Percentiles rank a stretch among this genome's conserved stretches.
These are phyloP conservation scores for Calonectria pteridis DNA, from an alignment of 2,329 filamentous ascomycete genomes.

Conservation along the genomic window DNA sequence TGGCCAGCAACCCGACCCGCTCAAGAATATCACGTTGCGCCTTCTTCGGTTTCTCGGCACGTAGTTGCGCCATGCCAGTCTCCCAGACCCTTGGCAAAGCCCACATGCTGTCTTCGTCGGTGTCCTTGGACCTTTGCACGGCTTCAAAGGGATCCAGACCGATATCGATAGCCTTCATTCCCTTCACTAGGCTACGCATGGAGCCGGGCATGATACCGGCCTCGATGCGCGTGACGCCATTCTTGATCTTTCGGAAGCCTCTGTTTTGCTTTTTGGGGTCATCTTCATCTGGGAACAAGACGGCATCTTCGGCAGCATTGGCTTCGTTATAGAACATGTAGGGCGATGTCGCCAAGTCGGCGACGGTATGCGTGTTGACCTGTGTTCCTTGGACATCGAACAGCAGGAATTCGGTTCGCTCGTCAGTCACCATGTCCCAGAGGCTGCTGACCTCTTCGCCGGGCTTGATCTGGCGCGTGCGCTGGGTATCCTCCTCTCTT, in stretches of 20 bases:
- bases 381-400: slow-evolving; percentile 22
- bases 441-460: slow-evolving; percentile 40
- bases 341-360: slow-evolving; percentile 7
- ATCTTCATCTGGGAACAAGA: slow-evolving; percentile 44
- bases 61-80: slow-evolving; percentile 34
- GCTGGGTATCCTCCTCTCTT: slow-evolving; percentile 38
- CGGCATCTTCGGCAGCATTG: slow-evolving; percentile 38
- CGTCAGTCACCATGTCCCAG: slow-evolving; percentile 40
- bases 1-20: slow-evolving; percentile 15
- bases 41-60: not conserved
- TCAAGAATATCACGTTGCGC: slow-evolving; percentile 26
- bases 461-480: slow-evolving; percentile 40
- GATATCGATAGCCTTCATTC: slow-evolving; percentile 25
- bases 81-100: slow-evolving; percentile 38
- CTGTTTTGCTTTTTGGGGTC: slow-evolving; percentile 24
- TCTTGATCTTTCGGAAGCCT: slow-evolving; percentile 40
- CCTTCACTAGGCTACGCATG: slow-evolving; percentile 22
- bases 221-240: slow-evolving; percentile 39
- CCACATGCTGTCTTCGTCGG: slow-evolving; percentile 35
- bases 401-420: slow-evolving; percentile 30
- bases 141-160: slow-evolving; percentile 25
- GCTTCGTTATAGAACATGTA: slow-evolving; percentile 46
- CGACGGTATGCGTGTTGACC: slow-evolving; percentile 11
- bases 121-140: slow-evolving; percentile 6
- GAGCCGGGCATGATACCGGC: slow-evolving; percentile 26